A percentile compares a stretch with the other conserved stretches of the same genome.
Evolutionary conservation across 2,329 filamentous ascomycete species (phyloP).

Genomic region (Xylariaceae sp.): DNA sequence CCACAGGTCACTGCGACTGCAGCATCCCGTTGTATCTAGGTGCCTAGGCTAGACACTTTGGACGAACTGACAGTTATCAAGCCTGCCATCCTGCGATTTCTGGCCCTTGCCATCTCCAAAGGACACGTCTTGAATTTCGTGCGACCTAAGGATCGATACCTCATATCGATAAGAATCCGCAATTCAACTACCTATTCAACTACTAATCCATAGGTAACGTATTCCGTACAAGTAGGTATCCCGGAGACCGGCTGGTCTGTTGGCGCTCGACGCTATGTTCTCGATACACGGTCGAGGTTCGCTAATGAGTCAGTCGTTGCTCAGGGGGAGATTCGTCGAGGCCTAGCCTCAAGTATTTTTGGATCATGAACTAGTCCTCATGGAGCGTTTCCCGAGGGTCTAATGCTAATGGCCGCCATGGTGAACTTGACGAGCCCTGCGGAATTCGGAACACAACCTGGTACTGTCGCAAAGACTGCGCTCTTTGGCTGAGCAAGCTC

Average conservation of each 20-base stretch:
- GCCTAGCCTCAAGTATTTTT: background rate
- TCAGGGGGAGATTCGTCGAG: background rate
- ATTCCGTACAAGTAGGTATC: background rate
- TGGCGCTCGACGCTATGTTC: background rate
- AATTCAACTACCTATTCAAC: too few species aligned
- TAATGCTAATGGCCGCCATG: background rate
- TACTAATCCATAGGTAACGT: too few species aligned
- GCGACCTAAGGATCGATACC: background rate
- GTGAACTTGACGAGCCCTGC: too few species aligned
- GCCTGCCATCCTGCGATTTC: background rate
- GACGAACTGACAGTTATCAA: background rate
- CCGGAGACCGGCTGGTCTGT: background rate
- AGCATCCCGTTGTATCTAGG: too few species aligned
- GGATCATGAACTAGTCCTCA: background rate
- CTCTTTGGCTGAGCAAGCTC: too few species aligned
- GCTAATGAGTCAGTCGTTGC: background rate
- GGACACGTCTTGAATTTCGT: background rate
- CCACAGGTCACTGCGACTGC: too few species aligned
- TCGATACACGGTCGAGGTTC: background rate
- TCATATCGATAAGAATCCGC: too few species aligned
- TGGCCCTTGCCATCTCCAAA: background rate
- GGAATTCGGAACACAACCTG: too few species aligned
- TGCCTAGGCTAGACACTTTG: background rate
- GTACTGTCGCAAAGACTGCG: too few species aligned
- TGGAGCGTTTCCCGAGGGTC: too few species aligned